Percentiles rank a stretch among this genome's conserved stretches.
Evolutionary conservation across 148 eudicot genomes (phyloP).

Genomic region (Fagopyrum esculentum): DNA sequence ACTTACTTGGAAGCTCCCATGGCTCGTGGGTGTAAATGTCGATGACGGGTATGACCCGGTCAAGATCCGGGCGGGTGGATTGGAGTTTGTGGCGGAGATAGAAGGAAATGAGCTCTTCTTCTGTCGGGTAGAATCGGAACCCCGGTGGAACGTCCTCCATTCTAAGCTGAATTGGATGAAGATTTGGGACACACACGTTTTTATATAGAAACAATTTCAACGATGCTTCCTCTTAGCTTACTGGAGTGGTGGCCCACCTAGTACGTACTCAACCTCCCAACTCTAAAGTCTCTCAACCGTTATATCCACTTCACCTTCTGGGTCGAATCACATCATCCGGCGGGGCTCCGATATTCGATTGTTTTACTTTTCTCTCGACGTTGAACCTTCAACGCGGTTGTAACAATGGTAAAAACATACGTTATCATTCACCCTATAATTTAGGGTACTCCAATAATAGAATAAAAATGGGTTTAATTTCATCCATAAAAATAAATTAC

Average conservation of each 20-base stretch:
- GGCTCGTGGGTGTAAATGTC: slow-evolving; percentile 29
- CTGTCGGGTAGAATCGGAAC: slow-evolving; percentile 32
- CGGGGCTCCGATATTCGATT: background rate
- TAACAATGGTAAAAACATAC: background rate
- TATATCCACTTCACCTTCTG: too few species aligned
- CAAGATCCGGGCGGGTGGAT: slow-evolving; percentile 11
- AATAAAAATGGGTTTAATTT: too few species aligned
- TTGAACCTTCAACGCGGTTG: slow-evolving; percentile 10
- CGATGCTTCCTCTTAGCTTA: too few species aligned
- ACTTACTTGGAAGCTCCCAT: slow-evolving; percentile 23
- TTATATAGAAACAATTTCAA: background rate
- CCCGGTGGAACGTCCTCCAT: slow-evolving; percentile 21
- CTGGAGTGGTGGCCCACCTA: too few species aligned
- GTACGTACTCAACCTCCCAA: too few species aligned
- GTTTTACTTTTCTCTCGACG: background rate
- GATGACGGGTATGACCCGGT: slow-evolving; percentile 23
- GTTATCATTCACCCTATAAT: too few species aligned
- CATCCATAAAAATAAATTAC: too few species aligned
- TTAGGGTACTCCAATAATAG: too few species aligned
- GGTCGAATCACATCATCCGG: too few species aligned
- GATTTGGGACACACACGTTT: background rate
- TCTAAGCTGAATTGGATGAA: background rate
- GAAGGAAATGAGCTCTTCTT: slow-evolving; percentile 32
- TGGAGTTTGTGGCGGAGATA: slow-evolving; percentile 27
- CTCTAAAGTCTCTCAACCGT: too few species aligned